Conservation (phyloP, 805 yeast genomes). For the Starmerella apicola region DNA sequence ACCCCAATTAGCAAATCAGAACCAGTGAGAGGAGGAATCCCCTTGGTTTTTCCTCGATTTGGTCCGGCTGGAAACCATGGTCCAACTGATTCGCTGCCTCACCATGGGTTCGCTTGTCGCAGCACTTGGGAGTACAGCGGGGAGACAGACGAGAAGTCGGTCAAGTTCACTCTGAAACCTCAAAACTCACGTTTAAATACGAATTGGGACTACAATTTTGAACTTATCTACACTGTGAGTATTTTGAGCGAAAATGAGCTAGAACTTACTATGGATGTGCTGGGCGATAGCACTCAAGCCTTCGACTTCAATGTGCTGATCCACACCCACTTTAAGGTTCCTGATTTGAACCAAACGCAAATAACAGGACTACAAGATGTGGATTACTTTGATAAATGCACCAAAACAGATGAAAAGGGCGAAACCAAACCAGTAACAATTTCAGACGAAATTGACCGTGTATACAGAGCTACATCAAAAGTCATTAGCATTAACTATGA, state of each 20-base stretch:
- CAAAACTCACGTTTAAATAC: too few species aligned
- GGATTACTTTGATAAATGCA: conserved; percentile 61
- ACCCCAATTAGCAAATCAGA: too few species aligned
- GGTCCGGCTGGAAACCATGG: conserved; percentile 41
- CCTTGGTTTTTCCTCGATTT: conserved; percentile 79
- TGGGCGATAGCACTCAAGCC: conserved; percentile 41
- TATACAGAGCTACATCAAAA: conserved; percentile 49
- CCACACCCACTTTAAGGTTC: conserved; percentile 74
- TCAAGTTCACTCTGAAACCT: conserved; percentile 84
- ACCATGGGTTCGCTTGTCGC: conserved; percentile 92
- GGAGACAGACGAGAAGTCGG: conserved; percentile 54
- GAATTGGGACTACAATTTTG: conserved; percentile 73
- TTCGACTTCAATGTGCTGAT: conserved; percentile 89
- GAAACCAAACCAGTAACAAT: conserved; percentile 24
- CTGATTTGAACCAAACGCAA: conserved; percentile 62
- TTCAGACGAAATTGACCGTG: conserved; percentile 63
- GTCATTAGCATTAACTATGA: conserved; percentile 54
- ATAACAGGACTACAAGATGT: conserved; percentile 71
- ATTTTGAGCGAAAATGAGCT: conserved; percentile 36
- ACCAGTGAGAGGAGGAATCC: conserved; percentile 96
- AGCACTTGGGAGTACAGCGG: conserved; percentile 92
- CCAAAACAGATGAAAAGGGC: conserved; percentile 34
- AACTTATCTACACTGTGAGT: conserved; percentile 56
- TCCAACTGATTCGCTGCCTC: conserved; percentile 55
- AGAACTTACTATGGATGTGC: conserved; percentile 56